Conservation (phyloP, 805 yeast genomes). For the Saccharomycopsis fermentans region DNA sequence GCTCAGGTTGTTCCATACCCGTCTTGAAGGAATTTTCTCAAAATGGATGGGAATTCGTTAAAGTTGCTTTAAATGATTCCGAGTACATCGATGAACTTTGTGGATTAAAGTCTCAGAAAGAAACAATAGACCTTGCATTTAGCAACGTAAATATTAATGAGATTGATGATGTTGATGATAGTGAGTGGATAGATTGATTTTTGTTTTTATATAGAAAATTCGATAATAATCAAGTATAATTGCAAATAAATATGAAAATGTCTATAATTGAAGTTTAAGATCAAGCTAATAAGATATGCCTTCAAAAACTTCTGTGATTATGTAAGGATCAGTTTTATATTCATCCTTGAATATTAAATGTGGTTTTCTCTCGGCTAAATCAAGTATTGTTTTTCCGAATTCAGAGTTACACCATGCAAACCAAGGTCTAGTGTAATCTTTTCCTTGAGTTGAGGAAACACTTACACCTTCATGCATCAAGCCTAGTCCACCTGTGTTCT, state of each 20-base stretch:
- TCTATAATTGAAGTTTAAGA: not conserved
- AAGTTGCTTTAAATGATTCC: slow-evolving; percentile 54
- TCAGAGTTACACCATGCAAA: slow-evolving; percentile 93
- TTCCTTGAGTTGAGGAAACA: slow-evolving; percentile 42
- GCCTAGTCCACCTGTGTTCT: slow-evolving; percentile 64
- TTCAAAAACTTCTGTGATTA: slow-evolving; percentile 10
- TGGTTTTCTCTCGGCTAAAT: slow-evolving; percentile 65
- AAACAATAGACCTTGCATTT: slow-evolving; percentile 36
- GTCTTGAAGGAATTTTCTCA: slow-evolving; percentile 42
- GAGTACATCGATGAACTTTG: slow-evolving; percentile 64
- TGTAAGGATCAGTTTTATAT: slow-evolving; percentile 15
- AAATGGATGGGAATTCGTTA: slow-evolving; percentile 76
- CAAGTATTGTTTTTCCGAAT: slow-evolving; percentile 77
- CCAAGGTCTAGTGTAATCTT: slow-evolving; percentile 72
- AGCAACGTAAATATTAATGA: slow-evolving; percentile 29
- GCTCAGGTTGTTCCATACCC: slow-evolving; percentile 75
- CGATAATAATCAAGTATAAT: too few species aligned
- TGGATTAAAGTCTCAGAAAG: slow-evolving; percentile 70
- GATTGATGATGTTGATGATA: slow-evolving; percentile 21
- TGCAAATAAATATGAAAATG: not conserved
- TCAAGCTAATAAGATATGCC: not conserved
- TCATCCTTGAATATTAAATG: slow-evolving; percentile 50
- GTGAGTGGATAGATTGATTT: not conserved
- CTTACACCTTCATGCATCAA: slow-evolving; percentile 75
- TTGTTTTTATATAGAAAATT: not conserved